A percentile compares a stretch with the other conserved stretches of the same genome.
These are phyloP conservation scores for Ogataea nonfermentans DNA, from an alignment of 805 yeast species.

Conservation along the genomic window DNA sequence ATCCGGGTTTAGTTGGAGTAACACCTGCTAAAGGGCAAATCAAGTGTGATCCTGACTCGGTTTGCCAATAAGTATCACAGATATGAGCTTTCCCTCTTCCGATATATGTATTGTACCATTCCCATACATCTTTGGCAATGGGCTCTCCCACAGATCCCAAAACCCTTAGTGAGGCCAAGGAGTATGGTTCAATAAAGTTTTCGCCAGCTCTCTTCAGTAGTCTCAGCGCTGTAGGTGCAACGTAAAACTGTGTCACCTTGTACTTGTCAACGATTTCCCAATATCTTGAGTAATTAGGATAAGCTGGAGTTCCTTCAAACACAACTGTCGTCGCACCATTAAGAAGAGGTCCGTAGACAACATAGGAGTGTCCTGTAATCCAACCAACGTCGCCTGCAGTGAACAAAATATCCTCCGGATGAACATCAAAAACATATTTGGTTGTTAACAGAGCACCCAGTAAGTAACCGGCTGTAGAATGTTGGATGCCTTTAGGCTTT, in stretches of 20 bases:
- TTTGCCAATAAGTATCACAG: slow-evolving; percentile 87
- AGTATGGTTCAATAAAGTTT: slow-evolving; percentile 55
- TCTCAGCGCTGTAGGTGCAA: slow-evolving; percentile 83
- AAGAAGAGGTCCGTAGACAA: slow-evolving; percentile 74
- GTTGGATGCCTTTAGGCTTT: slow-evolving; percentile 84
- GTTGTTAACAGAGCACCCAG: slow-evolving; percentile 72
- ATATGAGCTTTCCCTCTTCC: slow-evolving; percentile 71
- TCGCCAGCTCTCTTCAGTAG: slow-evolving; percentile 75
- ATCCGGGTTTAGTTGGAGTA: slow-evolving; percentile 81
- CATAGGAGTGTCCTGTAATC: slow-evolving; percentile 88
- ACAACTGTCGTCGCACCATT: slow-evolving; percentile 78
- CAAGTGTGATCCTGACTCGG: slow-evolving; percentile 81
- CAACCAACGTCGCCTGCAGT: slow-evolving; percentile 92
- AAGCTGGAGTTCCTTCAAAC: slow-evolving; percentile 86
- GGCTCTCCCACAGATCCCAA: slow-evolving; percentile 88
- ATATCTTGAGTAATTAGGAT: slow-evolving; percentile 75
- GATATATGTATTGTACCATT: slow-evolving; percentile 73
- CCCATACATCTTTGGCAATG: slow-evolving; percentile 83
- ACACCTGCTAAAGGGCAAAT: slow-evolving; percentile 75
- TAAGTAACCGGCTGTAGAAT: slow-evolving; percentile 76
- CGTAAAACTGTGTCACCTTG: slow-evolving; percentile 75
- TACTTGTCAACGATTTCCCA: slow-evolving; percentile 75
- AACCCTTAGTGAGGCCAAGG: slow-evolving; percentile 62
- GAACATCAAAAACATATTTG: slow-evolving; percentile 74
- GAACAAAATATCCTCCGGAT: slow-evolving; percentile 69